Evolutionary conservation across 2,329 filamentous ascomycete species (phyloP).

Genomic region (Aspergillus costaricaensis): DNA sequence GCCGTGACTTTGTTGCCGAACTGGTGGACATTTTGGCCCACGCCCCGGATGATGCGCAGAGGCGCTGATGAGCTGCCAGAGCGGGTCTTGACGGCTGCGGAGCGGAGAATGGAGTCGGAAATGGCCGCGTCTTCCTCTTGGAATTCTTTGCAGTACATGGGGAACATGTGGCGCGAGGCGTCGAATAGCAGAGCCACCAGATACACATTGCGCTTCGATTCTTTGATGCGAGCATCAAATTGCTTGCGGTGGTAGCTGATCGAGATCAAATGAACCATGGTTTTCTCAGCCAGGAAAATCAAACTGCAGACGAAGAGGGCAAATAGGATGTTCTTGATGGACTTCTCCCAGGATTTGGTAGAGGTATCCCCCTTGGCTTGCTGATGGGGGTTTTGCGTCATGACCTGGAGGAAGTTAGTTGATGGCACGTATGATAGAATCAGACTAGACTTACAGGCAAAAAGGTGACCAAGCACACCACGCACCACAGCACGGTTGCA

Average conservation of each 20-base stretch:
- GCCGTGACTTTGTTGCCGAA: conserved; percentile 92
- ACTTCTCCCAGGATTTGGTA: conserved; percentile 53
- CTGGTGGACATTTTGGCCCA: conserved; percentile 72
- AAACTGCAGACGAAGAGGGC: conserved; percentile 59
- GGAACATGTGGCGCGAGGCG: conserved; percentile 83
- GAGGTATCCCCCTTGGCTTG: conserved; percentile 32
- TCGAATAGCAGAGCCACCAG: conserved; percentile 86
- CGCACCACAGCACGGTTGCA: conserved; percentile 61
- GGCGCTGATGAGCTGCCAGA: conserved; percentile 68
- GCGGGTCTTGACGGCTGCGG: conserved; percentile 49
- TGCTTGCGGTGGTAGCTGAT: conserved; percentile 70
- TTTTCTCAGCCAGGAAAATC: conserved; percentile 60
- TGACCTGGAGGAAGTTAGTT: conserved; percentile 33
- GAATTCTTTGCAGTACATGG: conserved; percentile 89
- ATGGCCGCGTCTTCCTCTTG: conserved; percentile 89
- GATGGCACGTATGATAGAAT: too few relatives aligned
- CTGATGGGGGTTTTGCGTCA: conserved; percentile 47
- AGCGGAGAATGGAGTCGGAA: conserved; percentile 73
- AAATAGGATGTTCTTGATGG: conserved; percentile 61
- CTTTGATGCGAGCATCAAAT: conserved; percentile 72
- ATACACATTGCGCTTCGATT: conserved; percentile 82
- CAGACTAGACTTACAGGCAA: conserved; percentile 45
- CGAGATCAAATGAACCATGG: conserved; percentile 65
- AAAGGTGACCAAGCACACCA: conserved; percentile 63
- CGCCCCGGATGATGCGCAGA: conserved; percentile 72